Evolutionary conservation across 2,329 filamentous ascomycete species (phyloP).

Genomic region (Teratosphaeria viscida): DNA sequence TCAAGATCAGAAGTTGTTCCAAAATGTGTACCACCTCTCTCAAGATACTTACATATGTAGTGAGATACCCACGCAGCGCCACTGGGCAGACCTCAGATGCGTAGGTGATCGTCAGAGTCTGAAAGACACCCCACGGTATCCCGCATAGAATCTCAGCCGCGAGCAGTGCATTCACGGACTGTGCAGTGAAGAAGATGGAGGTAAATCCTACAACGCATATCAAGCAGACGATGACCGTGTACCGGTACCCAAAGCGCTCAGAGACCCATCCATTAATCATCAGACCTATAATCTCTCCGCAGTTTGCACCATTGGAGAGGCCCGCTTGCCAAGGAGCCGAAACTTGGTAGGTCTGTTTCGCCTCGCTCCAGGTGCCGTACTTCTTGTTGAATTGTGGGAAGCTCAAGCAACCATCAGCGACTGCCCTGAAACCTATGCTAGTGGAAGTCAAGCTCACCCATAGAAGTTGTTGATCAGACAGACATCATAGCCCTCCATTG

Average conservation of each 20-base stretch:
- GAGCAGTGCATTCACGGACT: constrained; percentile 33
- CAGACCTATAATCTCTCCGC: constrained; percentile 35
- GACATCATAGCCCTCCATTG: constrained; percentile 85
- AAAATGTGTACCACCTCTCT: constrained; percentile 7
- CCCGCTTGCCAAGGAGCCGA: constrained; percentile 38
- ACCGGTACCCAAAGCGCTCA: constrained; percentile 37
- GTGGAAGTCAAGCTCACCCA: neutral
- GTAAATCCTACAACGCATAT: constrained; percentile 34
- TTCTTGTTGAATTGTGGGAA: constrained; percentile 36
- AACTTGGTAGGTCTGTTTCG: constrained; percentile 32
- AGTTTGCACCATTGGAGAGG: constrained; percentile 37
- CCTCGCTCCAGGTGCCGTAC: constrained; percentile 31
- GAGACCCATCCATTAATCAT: constrained; percentile 38
- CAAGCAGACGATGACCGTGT: constrained; percentile 36
- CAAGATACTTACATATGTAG: constrained; percentile 43
- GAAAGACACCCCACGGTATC: constrained; percentile 37
- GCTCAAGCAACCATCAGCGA: constrained; percentile 34
- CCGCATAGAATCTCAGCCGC: constrained; percentile 39
- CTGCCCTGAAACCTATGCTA: neutral
- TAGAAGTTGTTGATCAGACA: constrained; percentile 67
- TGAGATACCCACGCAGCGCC: constrained; percentile 59
- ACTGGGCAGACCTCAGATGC: constrained; percentile 57
- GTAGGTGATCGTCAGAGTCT: constrained; percentile 39
- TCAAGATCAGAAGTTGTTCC: neutral
- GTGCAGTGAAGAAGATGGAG: constrained; percentile 40